Evolutionary conservation across 345 rosid genomes (phyloP), one percentile per base, ranked within the genome.

Genomic region (Adansonia digitata): DNA sequence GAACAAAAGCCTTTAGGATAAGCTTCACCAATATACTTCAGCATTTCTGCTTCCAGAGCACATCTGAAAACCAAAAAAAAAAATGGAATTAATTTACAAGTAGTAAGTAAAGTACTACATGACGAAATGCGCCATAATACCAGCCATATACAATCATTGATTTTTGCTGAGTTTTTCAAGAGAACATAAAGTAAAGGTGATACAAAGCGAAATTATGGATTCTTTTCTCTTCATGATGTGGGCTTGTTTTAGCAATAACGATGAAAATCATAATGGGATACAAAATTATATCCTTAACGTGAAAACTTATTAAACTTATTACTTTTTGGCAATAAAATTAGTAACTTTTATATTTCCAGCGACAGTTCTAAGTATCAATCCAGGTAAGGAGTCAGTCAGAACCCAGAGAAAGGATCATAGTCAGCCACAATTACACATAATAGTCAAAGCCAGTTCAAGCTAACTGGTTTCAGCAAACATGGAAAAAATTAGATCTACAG

Each of bases 1-100:
- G 93, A 81, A 85, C 87, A 90, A 43, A 92, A 75, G 72, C 99
- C 99, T 83, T 90, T 95, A 7, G 98, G 97, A 83, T 93, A 95
- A 77, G 93, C 89, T 82, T 93, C 99, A 63, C 84, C 89, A 56
- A 81, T 93, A 79, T 95, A 95, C 83, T 85, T 91, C 35, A 86
- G 87, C 51, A 93, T 74, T 82, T 95, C 98, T 22, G 90, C 92
- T 80, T 95, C 99, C 57, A 95, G 81, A 74, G 97, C 88, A 85
- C 69, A 84, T 78, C 99, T 95, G 89, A 74, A 82, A 86, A 60
- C 20, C 20, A 48, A 26, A 40, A 34, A 71, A 77, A 75, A 53
- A 17, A 49, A 69, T 59, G 60, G 57, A 52, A 13, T 57, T 42
- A 37, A 49, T 69, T n/a, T 13, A 37, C 24, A 1, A 18, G 46